Conservation (phyloP, 371 early-diverging fungal species). For the Basidiobolus meristosporus region DNA sequence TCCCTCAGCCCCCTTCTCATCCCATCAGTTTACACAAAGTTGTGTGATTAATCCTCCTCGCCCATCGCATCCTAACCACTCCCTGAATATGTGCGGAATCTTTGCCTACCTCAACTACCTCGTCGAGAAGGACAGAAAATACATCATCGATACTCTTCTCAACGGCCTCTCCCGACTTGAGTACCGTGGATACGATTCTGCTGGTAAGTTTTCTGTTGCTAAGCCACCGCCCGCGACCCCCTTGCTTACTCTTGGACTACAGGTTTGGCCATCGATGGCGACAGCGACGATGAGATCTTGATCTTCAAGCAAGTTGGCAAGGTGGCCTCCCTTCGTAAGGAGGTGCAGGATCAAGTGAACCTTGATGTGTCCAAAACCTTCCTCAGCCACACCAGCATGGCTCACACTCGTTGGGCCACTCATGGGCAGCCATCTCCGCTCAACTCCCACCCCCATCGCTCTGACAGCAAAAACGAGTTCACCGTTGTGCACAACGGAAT, state of each 20-base stretch:
- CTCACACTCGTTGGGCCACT: constrained; percentile 99
- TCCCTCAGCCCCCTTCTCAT: too few relatives aligned
- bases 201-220: too few relatives aligned
- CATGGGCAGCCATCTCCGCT: constrained; percentile 91
- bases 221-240: too few relatives aligned
- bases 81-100: constrained; percentile 89
- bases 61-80: too few relatives aligned
- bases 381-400: constrained; percentile 81
- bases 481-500: constrained; percentile 98
- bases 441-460: constrained; percentile 97
- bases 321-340: constrained; percentile 77
- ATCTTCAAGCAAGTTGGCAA: constrained; percentile 94
- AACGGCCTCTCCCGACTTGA: constrained; percentile 95
- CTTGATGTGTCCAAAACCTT: constrained; percentile 58
- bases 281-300: constrained; percentile 45
- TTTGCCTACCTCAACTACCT: constrained; percentile 92
- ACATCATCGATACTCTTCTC: constrained; percentile 76
- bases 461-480: constrained; percentile 78
- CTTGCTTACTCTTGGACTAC: background rate
- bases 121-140: constrained; percentile 63
- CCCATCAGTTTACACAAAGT: too few relatives aligned
- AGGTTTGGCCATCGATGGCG: constrained; percentile 87
- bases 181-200: constrained; percentile 98
- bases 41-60: too few relatives aligned
- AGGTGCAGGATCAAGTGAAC: constrained; percentile 48